Base-by-base conservation (phyloP, 1,284 basidiomycete genomes). In the Ceratobasidium sp. region DNA sequence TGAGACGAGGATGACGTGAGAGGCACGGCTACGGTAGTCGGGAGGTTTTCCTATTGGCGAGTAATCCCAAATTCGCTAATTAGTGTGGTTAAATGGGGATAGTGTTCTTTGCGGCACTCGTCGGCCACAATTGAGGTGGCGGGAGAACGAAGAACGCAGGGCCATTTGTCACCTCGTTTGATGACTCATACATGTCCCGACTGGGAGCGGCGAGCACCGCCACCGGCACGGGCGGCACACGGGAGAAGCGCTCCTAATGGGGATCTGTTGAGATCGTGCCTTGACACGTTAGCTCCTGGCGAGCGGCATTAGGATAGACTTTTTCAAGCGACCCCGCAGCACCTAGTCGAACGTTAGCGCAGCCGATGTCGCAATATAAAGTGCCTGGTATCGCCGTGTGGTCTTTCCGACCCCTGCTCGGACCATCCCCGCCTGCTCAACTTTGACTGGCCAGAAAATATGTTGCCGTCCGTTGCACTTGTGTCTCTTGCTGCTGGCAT, bases 301-400 rank as follows among this genome's bases (percentile, higher is more conserved):
- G 66, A 71, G n/a, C 5, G 43, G 37, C 53, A 31, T 53, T 31
- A 51, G 37, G 14, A 58, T 46, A 27, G 37, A 13, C 39, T n/a
- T 41, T 6, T 24, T 43, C 41, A 56, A 59, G 22, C 51, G 51
- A 71, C 41, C 56, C 66, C 66, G 66, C 53, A 59, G 66, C 65
- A 68, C 14, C 27, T 6, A 54, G 29, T 48, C 58, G 19, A 19
- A 41, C n/a, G 37, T 9, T 9, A 29, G 39, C 53, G 24, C 39
- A 59, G 54, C 53, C 66, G 27, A 58, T 34, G 46, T 27, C 41
- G 19, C 24, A 19, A 14, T 48, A 71, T 71, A 71, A 56, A 71
- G 29, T 43, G 13, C 51, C 53, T 49, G 7, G 1, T n/a, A 24
- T 51, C 19, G 22, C 22, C 34, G 19, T 56, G 16, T 34, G 27